phyloP scores from a whole-genome alignment of 2,329 filamentous ascomycete genomes.

The Cladosporium sp. region DNA sequence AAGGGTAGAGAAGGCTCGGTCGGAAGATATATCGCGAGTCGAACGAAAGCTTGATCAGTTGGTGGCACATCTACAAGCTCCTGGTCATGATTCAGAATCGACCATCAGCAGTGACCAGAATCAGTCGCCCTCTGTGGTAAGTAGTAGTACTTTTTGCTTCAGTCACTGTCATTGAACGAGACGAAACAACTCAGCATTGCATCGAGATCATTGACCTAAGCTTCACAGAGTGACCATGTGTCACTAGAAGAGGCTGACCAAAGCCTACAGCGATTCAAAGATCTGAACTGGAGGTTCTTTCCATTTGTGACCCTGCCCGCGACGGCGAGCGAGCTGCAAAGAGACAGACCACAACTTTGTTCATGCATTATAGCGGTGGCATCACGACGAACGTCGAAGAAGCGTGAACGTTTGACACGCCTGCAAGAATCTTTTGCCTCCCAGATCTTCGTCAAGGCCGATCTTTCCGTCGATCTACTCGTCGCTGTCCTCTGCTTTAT shows the following conservation, averaged over 20 bases:
- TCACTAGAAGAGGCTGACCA: background rate
- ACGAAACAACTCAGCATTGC: too few species aligned
- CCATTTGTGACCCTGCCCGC: background rate
- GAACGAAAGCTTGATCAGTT: slow-evolving; percentile 10
- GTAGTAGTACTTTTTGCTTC: too few species aligned
- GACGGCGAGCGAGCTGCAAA: slow-evolving; percentile 24
- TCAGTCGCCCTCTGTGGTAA: too few species aligned
- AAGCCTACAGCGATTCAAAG: background rate
- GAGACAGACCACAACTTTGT: slow-evolving; percentile 38
- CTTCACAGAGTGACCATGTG: background rate
- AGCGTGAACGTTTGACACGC: slow-evolving; percentile 21
- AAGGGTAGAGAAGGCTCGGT: background rate
- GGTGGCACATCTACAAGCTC: background rate
- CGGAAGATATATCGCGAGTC: slow-evolving; percentile 1
- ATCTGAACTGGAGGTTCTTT: background rate
- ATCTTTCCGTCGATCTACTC: slow-evolving; percentile 27
- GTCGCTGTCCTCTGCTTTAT: slow-evolving; percentile 28
- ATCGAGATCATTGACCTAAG: too few species aligned
- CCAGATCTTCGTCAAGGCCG: slow-evolving; percentile 23
- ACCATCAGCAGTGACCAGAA: too few species aligned
- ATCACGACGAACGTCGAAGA: slow-evolving; percentile 21
- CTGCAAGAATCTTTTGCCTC: slow-evolving; percentile 26
- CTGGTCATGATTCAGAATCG: background rate
- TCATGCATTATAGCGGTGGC: slow-evolving; percentile 35
- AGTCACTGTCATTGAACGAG: too few species aligned